Percentiles rank a stretch among this genome's conserved stretches.
Conservation (phyloP, 1,139 yeast species). For the Suhomyces taliae region DNA sequence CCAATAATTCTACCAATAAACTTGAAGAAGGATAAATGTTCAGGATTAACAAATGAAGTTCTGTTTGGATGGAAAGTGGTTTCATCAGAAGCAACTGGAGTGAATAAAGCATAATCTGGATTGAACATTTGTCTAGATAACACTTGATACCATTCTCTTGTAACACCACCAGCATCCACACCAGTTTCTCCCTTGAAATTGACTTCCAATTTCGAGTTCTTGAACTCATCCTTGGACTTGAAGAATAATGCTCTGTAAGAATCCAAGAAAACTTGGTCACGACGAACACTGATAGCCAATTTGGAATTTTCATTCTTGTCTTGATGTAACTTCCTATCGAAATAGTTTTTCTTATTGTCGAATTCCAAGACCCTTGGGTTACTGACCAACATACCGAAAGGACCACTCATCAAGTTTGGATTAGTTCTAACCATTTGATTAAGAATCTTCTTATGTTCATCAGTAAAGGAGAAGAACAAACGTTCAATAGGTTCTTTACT, state of each 20-base stretch:
- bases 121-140: constrained; percentile 93
- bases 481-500: constrained; percentile 76
- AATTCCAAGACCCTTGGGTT: constrained; percentile 91
- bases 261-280: constrained; percentile 91
- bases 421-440: constrained; percentile 91
- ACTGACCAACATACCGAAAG: constrained; percentile 84
- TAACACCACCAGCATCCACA: constrained; percentile 97
- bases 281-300: constrained; percentile 66
- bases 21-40: constrained; percentile 87
- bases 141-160: constrained; percentile 97
- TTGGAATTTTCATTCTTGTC: constrained; percentile 46
- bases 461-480: constrained; percentile 83
- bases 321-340: constrained; percentile 68
- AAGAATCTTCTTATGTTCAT: constrained; percentile 82
- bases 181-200: constrained; percentile 93
- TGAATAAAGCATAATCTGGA: constrained; percentile 90
- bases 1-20: constrained; percentile 95
- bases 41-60: constrained; percentile 90
- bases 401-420: constrained; percentile 95
- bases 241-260: constrained; percentile 83
- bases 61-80: constrained; percentile 96
- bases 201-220: constrained; percentile 72
- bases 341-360: constrained; percentile 88
- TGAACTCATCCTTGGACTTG: constrained; percentile 75
- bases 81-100: constrained; percentile 89